Evolutionary conservation across 257 asterid species (phyloP), one percentile per base, ranked within the genome.

Genomic region (Plantago elongata): DNA sequence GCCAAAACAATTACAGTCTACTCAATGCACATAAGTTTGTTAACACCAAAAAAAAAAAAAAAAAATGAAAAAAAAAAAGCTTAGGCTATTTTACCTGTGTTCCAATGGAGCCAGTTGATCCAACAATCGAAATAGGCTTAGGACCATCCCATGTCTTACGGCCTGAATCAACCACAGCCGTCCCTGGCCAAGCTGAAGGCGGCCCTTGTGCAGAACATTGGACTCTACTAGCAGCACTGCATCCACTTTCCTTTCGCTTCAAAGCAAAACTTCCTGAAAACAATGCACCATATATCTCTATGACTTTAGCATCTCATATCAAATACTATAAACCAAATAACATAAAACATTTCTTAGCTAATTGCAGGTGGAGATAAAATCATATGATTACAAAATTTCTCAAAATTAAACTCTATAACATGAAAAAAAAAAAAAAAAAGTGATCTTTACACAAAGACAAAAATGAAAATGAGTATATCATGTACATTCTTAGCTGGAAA

Each of bases 71-170:
- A 3, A 10, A 42, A 42, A 9, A 0, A 6, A 9, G 7, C 40
- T 42, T 58, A 15, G 52, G 16, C 44, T 30, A 29, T 56, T 68
- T 73, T 54, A 93, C 99, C 97, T 93, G 99, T 27, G 97, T 89
- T 48, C 99, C 99, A 64, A 93, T 87, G 54, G 99, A 93, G 67
- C 99, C 99, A 62, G 99, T 93, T 47, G 99, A 93, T 54, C 99
- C 99, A 75, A 93, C 82, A 44, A 93, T 59, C 11, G 99, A 83
- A 65, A 93, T 89, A 61, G 97, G 99, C 79, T 93, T 93, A 9
- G 90, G 97, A 22, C 99, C 99, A 4, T 83, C 92, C 99, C 99
- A 93, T 47, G 27, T 77, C 76, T 78, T 83, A 43, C 79, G 76
- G 2, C 77, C 88, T 0, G 89, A 79, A 67, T 89, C 96, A 13